phyloP scores from a whole-genome alignment of 768 basidiomycete genomes.

The Tephrocybe sp. region DNA sequence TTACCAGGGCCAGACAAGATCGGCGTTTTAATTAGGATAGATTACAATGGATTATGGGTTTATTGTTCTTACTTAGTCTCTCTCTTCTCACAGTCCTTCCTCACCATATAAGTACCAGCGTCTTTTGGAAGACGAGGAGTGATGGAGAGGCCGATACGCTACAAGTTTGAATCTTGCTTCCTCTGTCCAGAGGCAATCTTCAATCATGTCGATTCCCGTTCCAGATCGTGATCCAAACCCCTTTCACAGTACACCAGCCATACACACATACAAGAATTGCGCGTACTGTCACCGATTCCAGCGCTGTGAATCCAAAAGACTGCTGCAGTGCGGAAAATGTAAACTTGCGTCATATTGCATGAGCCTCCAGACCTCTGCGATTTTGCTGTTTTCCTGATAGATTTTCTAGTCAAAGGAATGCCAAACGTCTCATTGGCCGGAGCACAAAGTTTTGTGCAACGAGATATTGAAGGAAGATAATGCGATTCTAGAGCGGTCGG shows the following conservation, averaged over 20 bases:
- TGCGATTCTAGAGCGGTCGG: not conserved
- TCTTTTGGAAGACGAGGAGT: no score
- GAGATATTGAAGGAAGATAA: not conserved
- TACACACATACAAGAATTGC: constrained; percentile 4
- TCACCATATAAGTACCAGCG: no score
- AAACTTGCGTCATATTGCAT: not conserved
- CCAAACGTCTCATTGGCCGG: constrained; percentile 3
- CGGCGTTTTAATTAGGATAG: no score
- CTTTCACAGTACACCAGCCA: not conserved
- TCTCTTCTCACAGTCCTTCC: no score
- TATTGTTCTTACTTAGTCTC: no score
- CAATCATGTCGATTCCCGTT: not conserved
- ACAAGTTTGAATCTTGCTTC: no score
- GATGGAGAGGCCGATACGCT: no score
- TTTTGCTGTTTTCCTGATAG: not conserved
- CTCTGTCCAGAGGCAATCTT: no score
- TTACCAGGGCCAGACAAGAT: no score
- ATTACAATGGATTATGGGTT: no score
- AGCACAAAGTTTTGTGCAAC: not conserved
- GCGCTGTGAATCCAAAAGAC: not conserved
- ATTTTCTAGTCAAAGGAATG: constrained; percentile 2
- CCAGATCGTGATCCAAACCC: constrained; percentile 1
- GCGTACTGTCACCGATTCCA: constrained; percentile 3
- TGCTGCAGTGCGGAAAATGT: constrained; percentile 1
- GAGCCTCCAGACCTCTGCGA: not conserved